Evolutionary conservation across 2,329 filamentous ascomycete genomes (phyloP), one percentile per base, ranked within the genome.

Genomic region (Phaeosphaeria sp.): DNA sequence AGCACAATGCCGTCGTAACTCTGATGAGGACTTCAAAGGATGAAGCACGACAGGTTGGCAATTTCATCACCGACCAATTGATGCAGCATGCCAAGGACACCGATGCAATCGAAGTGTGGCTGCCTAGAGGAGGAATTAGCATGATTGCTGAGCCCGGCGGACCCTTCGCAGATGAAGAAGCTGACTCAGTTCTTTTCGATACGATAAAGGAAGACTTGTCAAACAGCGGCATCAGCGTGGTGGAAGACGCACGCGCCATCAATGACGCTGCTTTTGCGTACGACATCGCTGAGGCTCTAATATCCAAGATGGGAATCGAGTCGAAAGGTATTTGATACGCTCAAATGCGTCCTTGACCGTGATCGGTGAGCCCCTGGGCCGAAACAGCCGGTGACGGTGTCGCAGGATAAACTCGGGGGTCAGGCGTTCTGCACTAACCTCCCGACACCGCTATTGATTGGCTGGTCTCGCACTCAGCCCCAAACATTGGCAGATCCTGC

Each of bases 1-100:
- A 86, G 66, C 89, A 91, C 68, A 91, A 91, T 67, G 82, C 87
- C 0, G 81, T 82, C 0, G 85, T 90, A 0, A 91, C 89, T 0
- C 67, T 92, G 30, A 86, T 91, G 82, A 78, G 89, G 21, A 88
- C 89, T 0, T 86, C 80, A 0, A 66, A 73, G n/a, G 80, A 84
- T 1, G 89, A 91, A 67, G 85, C 83, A 59, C 63, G 55, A 22
- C 69, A 78, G 44, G 80, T 90, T n/a, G 88, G 84, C 0, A 65
- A 70, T 0, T 85, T 85, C 50, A 84, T 91, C 43, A 82, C 80
- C 0, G 66, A 72, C 11, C 88, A 87, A 68, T 73, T 90, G 39
- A 79, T 64, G 39, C 66, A 66, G 0, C 69, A 76, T 49, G 76
- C 79, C 0, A 75, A 60, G n/a, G 64, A 77, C 17, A 78, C 79